Evolutionary conservation across 306 rosid genomes (phyloP).

Genomic region (Corylus heterophylla): DNA sequence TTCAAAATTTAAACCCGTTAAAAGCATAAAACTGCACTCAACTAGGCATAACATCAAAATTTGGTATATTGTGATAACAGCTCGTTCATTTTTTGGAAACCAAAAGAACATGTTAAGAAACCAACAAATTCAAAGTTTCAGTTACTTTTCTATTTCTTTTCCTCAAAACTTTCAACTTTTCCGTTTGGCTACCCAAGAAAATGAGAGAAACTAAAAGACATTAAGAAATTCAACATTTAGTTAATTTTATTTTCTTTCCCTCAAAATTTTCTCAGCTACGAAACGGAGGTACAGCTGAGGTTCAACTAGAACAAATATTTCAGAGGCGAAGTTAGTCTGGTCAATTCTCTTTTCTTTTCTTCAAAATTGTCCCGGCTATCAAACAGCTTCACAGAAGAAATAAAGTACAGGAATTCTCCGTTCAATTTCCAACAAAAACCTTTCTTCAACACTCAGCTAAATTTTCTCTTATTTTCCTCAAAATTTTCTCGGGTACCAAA

Average conservation of each 20-base stretch:
- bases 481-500: slow-evolving; percentile 24
- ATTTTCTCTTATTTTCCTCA: not conserved
- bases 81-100: not conserved
- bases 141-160: not conserved
- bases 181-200: not conserved
- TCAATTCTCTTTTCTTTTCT: no score
- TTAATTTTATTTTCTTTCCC: no score
- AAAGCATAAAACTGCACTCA: no score
- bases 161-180: not conserved
- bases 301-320: no score
- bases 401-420: no score
- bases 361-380: no score
- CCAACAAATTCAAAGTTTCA: no score
- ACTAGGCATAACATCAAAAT: no score
- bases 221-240: not conserved
- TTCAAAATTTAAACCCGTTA: not conserved
- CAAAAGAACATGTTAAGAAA: not conserved
- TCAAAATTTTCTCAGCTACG: no score
- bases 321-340: no score
- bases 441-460: not conserved
- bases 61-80: not conserved
- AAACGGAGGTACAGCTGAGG: no score
- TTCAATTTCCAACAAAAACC: not conserved
- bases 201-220: not conserved
- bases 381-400: no score